Evolutionary conservation across 805 yeast genomes (phyloP).

Genomic region (Metschnikowia cubensis): DNA sequence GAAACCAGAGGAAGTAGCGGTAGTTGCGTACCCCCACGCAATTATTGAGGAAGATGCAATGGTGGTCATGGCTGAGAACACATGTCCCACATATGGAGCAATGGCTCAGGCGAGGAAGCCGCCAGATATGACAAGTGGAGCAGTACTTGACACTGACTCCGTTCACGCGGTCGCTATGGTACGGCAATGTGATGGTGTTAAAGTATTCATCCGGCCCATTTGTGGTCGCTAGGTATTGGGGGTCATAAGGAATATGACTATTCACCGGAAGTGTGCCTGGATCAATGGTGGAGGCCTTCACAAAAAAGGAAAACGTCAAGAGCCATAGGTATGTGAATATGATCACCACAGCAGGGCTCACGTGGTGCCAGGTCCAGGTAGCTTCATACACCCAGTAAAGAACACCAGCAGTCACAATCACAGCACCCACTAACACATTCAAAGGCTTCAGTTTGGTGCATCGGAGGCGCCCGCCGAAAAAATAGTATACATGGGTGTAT

Average conservation of each 20-base stretch:
- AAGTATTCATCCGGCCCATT: conserved; percentile 49
- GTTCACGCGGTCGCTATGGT: conserved; percentile 15
- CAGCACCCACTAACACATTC: conserved; percentile 31
- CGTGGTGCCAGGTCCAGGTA: conserved; percentile 52
- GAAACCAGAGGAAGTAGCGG: conserved; percentile 33
- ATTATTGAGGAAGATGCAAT: conserved; percentile 57
- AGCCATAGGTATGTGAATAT: conserved; percentile 58
- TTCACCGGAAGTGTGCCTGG: conserved; percentile 72
- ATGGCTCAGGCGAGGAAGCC: conserved; percentile 67
- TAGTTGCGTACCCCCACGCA: conserved; percentile 41
- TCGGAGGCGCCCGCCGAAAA: conserved; percentile 64
- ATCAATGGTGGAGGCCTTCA: conserved; percentile 56
- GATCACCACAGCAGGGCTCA: conserved; percentile 54
- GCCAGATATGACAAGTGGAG: conserved; percentile 52
- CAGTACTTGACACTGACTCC: conserved; percentile 56
- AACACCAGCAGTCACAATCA: conserved; percentile 44
- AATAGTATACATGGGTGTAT: conserved; percentile 35
- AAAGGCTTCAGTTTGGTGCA: conserved; percentile 40
- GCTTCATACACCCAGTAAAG: conserved; percentile 47
- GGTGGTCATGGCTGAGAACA: conserved; percentile 65
- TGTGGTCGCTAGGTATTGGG: conserved; percentile 3
- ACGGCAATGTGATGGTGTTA: conserved; percentile 22
- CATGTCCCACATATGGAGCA: conserved; percentile 69
- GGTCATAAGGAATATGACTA: conserved; percentile 45
- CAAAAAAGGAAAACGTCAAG: conserved; percentile 43